phyloP scores from a whole-genome alignment of 2,329 filamentous ascomycete species.

The Hymenoscyphus repandus region DNA sequence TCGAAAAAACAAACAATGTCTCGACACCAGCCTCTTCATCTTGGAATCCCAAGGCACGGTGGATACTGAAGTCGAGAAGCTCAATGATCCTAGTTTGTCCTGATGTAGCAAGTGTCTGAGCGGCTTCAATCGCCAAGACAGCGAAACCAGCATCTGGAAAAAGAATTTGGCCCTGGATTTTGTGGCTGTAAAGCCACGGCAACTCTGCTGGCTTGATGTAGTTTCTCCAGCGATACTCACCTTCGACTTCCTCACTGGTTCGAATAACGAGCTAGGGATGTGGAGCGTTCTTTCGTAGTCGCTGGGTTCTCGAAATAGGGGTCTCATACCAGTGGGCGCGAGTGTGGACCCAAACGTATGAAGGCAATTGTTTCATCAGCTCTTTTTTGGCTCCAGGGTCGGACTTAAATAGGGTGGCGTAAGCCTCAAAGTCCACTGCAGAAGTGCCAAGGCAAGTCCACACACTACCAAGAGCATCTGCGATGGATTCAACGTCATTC shows the following conservation, averaged over 20 bases:
- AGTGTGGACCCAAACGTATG: conserved; percentile 18
- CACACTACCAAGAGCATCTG: conserved; percentile 4
- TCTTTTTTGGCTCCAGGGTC: not conserved
- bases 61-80: conserved; percentile 10
- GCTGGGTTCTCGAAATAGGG: conserved; percentile 8
- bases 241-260: too few relatives aligned
- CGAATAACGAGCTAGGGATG: too few relatives aligned
- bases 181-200: too few relatives aligned
- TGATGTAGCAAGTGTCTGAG: too few relatives aligned
- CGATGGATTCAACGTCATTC: conserved; percentile 6
- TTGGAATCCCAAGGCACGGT: conserved; percentile 9
- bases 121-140: too few relatives aligned
- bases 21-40: conserved; percentile 8
- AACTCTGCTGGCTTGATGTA: too few relatives aligned
- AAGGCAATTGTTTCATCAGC: conserved; percentile 10
- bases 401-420: not conserved
- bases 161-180: too few relatives aligned
- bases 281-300: conserved; percentile 5
- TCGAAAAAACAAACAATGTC: too few relatives aligned
- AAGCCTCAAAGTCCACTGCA: conserved; percentile 1
- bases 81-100: too few relatives aligned
- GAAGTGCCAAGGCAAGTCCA: conserved; percentile 8
- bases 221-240: too few relatives aligned
- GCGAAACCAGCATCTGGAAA: too few relatives aligned
- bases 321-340: conserved; percentile 17